Evolutionary conservation across 257 asterid species (phyloP).

Genomic region (Linaria vulgaris): DNA sequence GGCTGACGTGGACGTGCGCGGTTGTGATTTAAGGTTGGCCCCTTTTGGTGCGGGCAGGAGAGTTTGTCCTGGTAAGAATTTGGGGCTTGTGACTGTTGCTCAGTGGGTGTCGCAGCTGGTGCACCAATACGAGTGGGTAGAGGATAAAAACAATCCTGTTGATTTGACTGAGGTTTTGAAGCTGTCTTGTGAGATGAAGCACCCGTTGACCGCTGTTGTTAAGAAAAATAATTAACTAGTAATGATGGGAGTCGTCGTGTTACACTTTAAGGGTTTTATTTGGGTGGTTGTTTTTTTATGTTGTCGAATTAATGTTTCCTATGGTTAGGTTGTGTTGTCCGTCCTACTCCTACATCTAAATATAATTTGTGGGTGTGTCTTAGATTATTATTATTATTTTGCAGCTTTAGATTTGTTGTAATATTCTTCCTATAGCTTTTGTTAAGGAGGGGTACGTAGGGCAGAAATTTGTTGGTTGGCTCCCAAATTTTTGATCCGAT

Average conservation of each 20-base stretch:
- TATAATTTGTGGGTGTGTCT: constrained; percentile 25
- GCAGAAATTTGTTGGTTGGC: constrained; percentile 20
- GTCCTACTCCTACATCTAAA: constrained; percentile 21
- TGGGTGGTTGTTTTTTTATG: background rate
- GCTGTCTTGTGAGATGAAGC: constrained; percentile 61
- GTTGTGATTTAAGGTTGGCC: constrained; percentile 51
- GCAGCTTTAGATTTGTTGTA: background rate
- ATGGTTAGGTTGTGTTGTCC: background rate
- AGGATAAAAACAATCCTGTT: constrained; percentile 31
- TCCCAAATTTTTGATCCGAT: constrained; percentile 37
- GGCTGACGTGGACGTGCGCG: constrained; percentile 50
- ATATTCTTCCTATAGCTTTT: background rate
- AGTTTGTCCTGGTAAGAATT: constrained; percentile 60
- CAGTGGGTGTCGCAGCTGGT: constrained; percentile 60
- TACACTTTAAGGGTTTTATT: constrained; percentile 21
- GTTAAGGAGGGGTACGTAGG: too few relatives aligned
- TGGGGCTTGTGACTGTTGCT: constrained; percentile 52
- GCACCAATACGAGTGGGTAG: constrained; percentile 38
- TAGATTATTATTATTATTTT: constrained; percentile 9
- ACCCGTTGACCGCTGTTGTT: constrained; percentile 39
- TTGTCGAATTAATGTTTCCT: background rate
- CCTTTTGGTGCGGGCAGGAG: constrained; percentile 70
- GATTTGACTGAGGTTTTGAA: constrained; percentile 47
- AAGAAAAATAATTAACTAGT: constrained; percentile 21
- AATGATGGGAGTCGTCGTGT: too few relatives aligned